These are phyloP conservation scores for Geotrichum citri-aurantii DNA, from an alignment of 1,139 yeast species.

Conservation along the genomic window DNA sequence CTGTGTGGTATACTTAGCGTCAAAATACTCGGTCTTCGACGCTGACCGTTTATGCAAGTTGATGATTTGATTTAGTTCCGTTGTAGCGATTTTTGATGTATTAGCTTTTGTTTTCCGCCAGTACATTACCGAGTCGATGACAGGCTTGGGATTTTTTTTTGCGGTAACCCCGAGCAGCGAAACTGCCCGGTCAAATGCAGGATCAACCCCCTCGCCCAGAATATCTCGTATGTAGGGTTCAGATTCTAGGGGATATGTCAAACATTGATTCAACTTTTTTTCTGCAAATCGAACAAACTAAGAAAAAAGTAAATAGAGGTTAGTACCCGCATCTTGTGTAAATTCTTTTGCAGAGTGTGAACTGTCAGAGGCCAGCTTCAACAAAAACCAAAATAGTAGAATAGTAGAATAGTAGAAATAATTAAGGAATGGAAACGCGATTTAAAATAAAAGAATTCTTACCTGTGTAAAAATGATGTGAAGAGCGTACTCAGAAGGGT, in stretches of 20 bases:
- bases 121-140: slow-evolving; percentile 95
- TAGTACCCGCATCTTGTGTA: neutral
- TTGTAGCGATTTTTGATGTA: slow-evolving; percentile 64
- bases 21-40: slow-evolving; percentile 5
- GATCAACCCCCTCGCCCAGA: slow-evolving; percentile 84
- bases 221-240: slow-evolving; percentile 80
- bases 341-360: neutral
- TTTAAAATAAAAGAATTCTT: slow-evolving; percentile 18
- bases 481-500: slow-evolving; percentile 88
- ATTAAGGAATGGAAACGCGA: too few species aligned
- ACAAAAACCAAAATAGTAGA: neutral
- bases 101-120: slow-evolving; percentile 94
- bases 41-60: slow-evolving; percentile 13
- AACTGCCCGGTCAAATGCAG: slow-evolving; percentile 77
- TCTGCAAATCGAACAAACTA: slow-evolving; percentile 87
- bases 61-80: slow-evolving; percentile 11
- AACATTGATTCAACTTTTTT: slow-evolving; percentile 67
- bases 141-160: slow-evolving; percentile 85
- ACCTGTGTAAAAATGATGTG: slow-evolving; percentile 86
- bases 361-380: neutral
- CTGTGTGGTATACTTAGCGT: slow-evolving; percentile 4
- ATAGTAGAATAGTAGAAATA: too few species aligned
- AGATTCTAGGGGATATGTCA: slow-evolving; percentile 55
- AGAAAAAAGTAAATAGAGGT: neutral
- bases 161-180: slow-evolving; percentile 88